Base-by-base conservation (phyloP, 176 grass and related monocot species). In the Triticum turgidum region DNA sequence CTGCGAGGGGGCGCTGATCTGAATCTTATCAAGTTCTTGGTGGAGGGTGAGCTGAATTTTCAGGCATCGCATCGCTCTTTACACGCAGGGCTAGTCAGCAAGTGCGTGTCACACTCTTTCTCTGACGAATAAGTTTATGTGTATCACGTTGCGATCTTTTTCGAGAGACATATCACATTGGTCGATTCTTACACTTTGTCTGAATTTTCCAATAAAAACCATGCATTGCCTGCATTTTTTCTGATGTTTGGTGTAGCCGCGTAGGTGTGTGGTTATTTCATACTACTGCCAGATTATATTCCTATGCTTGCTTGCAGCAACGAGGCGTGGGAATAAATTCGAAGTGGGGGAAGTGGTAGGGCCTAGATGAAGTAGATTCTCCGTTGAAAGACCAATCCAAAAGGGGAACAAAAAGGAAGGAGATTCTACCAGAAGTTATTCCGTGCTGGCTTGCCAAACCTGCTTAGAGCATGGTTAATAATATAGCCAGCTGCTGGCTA, bases 301-400 rank as follows among this genome's bases (percentile, higher is more conserved):
- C 70, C 22, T n/a, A 25, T 83, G 49, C 45, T 38, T 83, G 49
- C 45, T 38, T 76, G 22, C 24, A 81, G 67, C 33, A 41, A 47
- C 71, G 38, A 74, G 71, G 29, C 9, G 21, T 62, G 54, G 18
- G 20, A 22, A 79, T 9, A 6, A 39, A 61, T 59, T 21, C 56
- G 18, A 21, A 1, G 56, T 9, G 33, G 67, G 67, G 67, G 33
- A 2, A 32, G 37, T 82, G 7, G 76, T 77, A 66, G 25, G 85
- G 27, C 29, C 47, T 52, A 56, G 59, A 85, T 8, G 39, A 58
- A 67, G 27, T 2, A 69, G 51, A 79, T 82, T 85, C 79, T 76
- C 86, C 59, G 14, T 63, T 83, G 78, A 65, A 25, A 61, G 71
- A 82, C 63, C 61, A 77, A 33, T 25, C 21, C 45, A 25, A 33